A percentile compares a stretch with the other conserved stretches of the same genome.
Conservation (phyloP, 306 rosid genomes). For the Parietaria judaica region DNA sequence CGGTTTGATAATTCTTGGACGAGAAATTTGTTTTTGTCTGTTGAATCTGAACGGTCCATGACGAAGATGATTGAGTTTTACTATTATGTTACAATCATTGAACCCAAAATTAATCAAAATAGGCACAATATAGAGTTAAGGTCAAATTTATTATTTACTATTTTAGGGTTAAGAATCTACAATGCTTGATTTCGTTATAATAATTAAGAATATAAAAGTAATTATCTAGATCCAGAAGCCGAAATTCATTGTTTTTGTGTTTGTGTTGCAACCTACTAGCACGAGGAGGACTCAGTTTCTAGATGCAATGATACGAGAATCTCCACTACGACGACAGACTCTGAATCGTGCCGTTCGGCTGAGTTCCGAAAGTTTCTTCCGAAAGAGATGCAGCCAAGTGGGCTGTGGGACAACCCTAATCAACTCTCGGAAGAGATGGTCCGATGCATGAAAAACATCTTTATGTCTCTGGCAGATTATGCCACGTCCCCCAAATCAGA, state of each 20-base stretch:
- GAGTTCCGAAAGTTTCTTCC: slow-evolving; percentile 30
- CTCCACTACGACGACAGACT: slow-evolving; percentile 18
- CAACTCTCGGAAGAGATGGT: slow-evolving; percentile 68
- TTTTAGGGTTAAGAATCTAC: no score
- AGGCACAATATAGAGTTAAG: no score
- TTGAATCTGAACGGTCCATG: no score
- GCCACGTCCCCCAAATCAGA: slow-evolving; percentile 30
- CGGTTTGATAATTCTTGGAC: no score
- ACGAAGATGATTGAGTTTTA: no score
- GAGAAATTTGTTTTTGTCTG: no score
- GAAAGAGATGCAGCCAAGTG: slow-evolving; percentile 37
- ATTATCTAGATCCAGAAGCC: no score
- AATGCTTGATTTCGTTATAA: no score
- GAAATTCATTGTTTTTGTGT: background rate
- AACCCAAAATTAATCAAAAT: no score
- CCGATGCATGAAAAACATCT: slow-evolving; percentile 70
- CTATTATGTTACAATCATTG: no score
- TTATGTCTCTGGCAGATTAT: slow-evolving; percentile 57
- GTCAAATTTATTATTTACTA: no score
- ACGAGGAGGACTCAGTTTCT: slow-evolving; percentile 26
- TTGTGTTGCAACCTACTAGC: slow-evolving; percentile 15
- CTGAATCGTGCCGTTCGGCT: slow-evolving; percentile 22
- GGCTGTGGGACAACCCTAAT: slow-evolving; percentile 65
- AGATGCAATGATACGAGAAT: slow-evolving; percentile 18
- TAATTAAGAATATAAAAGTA: no score